These are phyloP conservation scores for Neonectria magnoliae DNA, from an alignment of 2,329 filamentous ascomycete genomes.

Conservation along the genomic window DNA sequence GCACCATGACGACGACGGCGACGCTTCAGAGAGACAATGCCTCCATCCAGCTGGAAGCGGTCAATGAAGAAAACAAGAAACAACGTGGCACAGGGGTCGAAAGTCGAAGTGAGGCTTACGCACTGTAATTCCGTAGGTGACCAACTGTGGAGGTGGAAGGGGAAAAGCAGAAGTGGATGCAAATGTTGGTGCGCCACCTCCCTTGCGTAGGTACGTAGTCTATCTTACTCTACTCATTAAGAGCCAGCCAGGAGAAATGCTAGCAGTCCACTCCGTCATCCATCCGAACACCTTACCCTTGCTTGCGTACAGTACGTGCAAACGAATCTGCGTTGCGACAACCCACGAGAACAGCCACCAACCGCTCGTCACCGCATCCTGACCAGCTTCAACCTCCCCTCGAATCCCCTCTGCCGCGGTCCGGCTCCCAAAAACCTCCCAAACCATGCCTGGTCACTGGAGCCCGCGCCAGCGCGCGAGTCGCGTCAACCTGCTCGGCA, in stretches of 20 bases:
- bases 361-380: not conserved
- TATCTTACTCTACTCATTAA: too few relatives aligned
- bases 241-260: not conserved
- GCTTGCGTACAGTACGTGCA: not conserved
- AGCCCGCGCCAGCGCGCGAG: constrained; percentile 41
- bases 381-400: not conserved
- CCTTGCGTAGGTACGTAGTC: not conserved
- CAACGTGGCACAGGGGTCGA: not conserved
- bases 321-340: not conserved
- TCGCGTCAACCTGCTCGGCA: constrained; percentile 41
- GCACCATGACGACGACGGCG: too few relatives aligned
- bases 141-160: not conserved
- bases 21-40: not conserved
- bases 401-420: constrained; percentile 18
- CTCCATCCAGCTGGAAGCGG: not conserved
- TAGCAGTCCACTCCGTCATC: not conserved
- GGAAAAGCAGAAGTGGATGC: not conserved
- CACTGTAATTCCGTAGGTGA: not conserved
- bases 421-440: not conserved
- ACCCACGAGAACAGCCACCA: not conserved
- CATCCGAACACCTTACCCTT: not conserved
- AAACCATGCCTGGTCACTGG: constrained; percentile 38
- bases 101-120: not conserved
- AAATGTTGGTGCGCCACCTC: constrained; percentile 2
- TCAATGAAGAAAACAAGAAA: not conserved